Evolutionary conservation across 768 basidiomycete species (phyloP), one percentile per base, ranked within the genome.

Genomic region (Hygrocybe coccinea): DNA sequence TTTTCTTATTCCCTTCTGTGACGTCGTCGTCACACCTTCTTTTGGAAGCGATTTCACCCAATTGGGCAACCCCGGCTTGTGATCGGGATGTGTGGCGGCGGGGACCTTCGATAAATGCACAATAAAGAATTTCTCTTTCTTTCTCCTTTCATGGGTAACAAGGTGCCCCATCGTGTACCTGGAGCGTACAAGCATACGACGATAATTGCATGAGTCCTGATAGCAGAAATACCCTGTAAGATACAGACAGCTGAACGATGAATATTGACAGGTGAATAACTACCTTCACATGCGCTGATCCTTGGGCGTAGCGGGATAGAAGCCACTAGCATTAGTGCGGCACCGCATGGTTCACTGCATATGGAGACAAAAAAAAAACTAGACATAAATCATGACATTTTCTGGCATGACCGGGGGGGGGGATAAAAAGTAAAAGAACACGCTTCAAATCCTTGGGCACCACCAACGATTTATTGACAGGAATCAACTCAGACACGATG

Each of bases 1-100:
- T 29, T 24, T 56, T 58, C 43, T 44, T 33, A 37, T 56, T 54
- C 52, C 48, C 59, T 59, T 62, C 60, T 65, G 56, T 59, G 62
- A 62, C 47, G 48, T 33, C 41, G 37, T 45, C 29, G 59, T 52
- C 43, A 44, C 53, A 44, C 38, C 50, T 53, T 57, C 38, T 62
- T 62, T 57, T 39, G 47, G 55, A 51, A 52, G 51, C 19, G 29
- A 45, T 46, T 52, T 53, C 35, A 46, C 50, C 50, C 41, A 50
- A 46, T 25, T 11, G 24, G 45, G 29, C 10, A 47, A 33, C 41
- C 17, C 7, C 54, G 54, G 36, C 54, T 37, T 24, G 25, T 47
- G 37, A 38, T 46, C 54, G 44, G 34, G 34, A 55, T 33, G 10
- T 49, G 21, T 24, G 47, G 29, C 14, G 46, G n/a, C 24, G 24